Conservation (phyloP, 495 filamentous ascomycete genomes). For the Bacidia gigantensis region DNA sequence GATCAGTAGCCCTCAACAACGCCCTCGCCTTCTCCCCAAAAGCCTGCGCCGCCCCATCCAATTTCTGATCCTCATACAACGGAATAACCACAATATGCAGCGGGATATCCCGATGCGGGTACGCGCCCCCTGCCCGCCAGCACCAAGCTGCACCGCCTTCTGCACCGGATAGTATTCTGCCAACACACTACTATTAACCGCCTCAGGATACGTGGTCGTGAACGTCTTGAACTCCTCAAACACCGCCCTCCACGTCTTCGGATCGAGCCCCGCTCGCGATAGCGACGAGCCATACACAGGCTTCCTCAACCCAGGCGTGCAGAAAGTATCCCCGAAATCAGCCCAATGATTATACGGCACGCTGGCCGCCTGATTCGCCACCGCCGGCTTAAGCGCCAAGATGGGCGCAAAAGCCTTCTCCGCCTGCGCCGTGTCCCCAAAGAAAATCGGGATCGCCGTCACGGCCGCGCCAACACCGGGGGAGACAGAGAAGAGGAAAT, state of each 20-base stretch:
- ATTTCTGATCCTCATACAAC: neutral
- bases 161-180: conserved; percentile 9
- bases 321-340: conserved; percentile 18
- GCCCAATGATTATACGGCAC: conserved; percentile 23
- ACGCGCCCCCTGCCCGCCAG: neutral
- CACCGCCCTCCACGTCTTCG: conserved; percentile 10
- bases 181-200: conserved; percentile 5
- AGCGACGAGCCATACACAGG: conserved; percentile 20
- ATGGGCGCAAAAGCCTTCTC: conserved; percentile 19
- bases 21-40: neutral
- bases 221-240: conserved; percentile 10
- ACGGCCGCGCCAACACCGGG: conserved; percentile 11
- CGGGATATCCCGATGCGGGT: neutral
- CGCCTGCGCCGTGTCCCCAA: conserved; percentile 13
- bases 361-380: conserved; percentile 15
- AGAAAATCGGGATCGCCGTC: conserved; percentile 18
- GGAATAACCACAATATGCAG: neutral
- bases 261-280: conserved; percentile 9
- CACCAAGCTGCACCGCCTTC: neutral
- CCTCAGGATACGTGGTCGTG: neutral
- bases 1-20: neutral
- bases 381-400: conserved; percentile 18
- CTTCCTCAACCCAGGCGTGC: conserved; percentile 21
- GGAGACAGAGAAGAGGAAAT: conserved; percentile 6
- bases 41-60: neutral